These are phyloP conservation scores for Aspergillus mulundensis DNA, from an alignment of 495 filamentous ascomycete species.

Conservation along the genomic window DNA sequence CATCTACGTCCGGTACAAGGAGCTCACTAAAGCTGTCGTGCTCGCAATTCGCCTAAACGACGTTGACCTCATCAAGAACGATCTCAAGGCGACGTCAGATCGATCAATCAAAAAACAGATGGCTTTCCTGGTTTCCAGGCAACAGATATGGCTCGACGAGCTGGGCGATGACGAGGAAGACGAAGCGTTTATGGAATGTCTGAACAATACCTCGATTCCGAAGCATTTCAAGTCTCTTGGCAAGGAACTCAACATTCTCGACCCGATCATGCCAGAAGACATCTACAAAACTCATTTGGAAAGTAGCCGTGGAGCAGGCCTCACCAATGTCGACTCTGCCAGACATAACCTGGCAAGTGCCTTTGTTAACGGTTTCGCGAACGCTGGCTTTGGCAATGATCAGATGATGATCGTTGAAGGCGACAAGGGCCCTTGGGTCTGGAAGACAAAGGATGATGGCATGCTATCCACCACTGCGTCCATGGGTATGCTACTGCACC, in stretches of 20 bases:
- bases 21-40: conserved; percentile 87
- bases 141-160: conserved; percentile 80
- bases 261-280: conserved; percentile 95
- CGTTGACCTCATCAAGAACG: conserved; percentile 67
- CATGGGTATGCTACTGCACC: conserved; percentile 79
- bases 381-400: conserved; percentile 91
- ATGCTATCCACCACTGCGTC: conserved; percentile 96
- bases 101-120: conserved; percentile 85
- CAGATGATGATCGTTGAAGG: conserved; percentile 88
- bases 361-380: conserved; percentile 95
- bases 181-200: conserved; percentile 68
- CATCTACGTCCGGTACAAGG: conserved; percentile 89
- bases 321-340: conserved; percentile 93
- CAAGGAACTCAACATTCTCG: conserved; percentile 94
- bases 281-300: conserved; percentile 99
- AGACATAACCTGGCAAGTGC: conserved; percentile 92
- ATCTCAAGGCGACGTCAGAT: conserved; percentile 77
- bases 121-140: conserved; percentile 86
- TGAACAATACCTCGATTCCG: conserved; percentile 81
- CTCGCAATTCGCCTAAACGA: conserved; percentile 94
- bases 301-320: conserved; percentile 81
- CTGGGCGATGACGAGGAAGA: conserved; percentile 58
- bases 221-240: conserved; percentile 91
- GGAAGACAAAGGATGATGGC: conserved; percentile 98
- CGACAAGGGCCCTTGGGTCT: conserved; percentile 89